Conservation (phyloP, 2,329 filamentous ascomycete species). For the Fusarium sp. region DNA sequence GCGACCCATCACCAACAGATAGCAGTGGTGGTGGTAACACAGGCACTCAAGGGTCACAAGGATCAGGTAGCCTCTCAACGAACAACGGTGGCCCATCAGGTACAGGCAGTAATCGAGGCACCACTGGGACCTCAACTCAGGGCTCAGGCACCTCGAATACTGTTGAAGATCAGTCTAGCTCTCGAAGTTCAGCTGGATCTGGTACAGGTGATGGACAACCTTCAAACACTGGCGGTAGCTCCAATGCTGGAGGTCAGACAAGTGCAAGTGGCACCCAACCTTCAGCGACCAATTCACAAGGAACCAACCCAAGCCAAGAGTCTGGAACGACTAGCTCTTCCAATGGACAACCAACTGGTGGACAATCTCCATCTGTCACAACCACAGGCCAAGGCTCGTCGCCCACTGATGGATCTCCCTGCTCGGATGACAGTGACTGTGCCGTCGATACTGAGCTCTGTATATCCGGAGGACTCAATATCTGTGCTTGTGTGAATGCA, state of each 20-base stretch:
- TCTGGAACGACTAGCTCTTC: not conserved
- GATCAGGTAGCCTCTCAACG: not conserved
- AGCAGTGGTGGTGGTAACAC: not conserved
- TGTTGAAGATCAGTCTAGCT: not conserved
- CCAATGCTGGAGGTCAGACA: not conserved
- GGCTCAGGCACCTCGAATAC: not conserved
- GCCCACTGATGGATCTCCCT: not conserved
- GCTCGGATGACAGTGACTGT: slow-evolving; percentile 15
- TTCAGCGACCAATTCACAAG: not conserved
- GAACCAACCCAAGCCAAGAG: not conserved
- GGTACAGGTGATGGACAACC: not conserved
- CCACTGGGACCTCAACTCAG: not conserved
- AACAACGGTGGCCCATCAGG: not conserved
- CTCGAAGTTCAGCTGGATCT: not conserved
- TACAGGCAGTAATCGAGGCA: not conserved
- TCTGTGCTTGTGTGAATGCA: slow-evolving; percentile 4
- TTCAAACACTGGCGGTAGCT: not conserved
- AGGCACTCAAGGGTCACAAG: not conserved
- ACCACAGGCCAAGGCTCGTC: not conserved
- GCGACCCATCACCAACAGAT: not conserved
- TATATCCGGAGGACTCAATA: not conserved
- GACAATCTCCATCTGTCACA: not conserved
- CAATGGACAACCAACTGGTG: not conserved
- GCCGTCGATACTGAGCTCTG: slow-evolving; percentile 1
- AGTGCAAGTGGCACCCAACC: not conserved